These are phyloP conservation scores for Colletotrichum godetiae DNA, from an alignment of 2,329 filamentous ascomycete species.

Conservation along the genomic window DNA sequence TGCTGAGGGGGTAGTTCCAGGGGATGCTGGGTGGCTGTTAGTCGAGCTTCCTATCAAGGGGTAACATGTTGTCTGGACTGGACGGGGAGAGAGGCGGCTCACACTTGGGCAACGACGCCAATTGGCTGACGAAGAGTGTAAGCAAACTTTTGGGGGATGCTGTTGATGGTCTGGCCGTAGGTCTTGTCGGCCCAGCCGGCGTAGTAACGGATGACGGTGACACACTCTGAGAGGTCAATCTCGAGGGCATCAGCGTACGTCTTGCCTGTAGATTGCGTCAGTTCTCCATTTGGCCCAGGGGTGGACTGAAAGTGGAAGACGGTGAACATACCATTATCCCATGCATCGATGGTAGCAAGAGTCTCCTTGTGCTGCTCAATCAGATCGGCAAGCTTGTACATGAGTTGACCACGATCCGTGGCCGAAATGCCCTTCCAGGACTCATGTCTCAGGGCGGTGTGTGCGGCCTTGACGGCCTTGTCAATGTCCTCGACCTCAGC, in stretches of 20 bases:
- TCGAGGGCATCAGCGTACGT: conserved; percentile 73
- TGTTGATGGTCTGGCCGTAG: conserved; percentile 81
- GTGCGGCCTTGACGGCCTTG: conserved; percentile 72
- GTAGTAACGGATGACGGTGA: conserved; percentile 74
- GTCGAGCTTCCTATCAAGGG: not conserved
- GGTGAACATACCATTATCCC: conserved; percentile 63
- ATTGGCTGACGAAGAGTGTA: conserved; percentile 82
- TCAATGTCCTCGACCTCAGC: conserved; percentile 74
- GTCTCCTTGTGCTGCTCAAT: conserved; percentile 70
- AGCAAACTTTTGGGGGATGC: conserved; percentile 74
- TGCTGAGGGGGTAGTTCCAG: conserved; percentile 74
- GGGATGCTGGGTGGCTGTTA: conserved; percentile 60
- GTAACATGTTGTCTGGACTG: no score
- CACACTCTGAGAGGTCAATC: conserved; percentile 68
- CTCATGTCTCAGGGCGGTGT: conserved; percentile 74
- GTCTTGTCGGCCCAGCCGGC: conserved; percentile 85
- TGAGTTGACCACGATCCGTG: conserved; percentile 74
- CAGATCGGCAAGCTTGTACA: conserved; percentile 78
- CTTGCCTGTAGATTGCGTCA: conserved; percentile 52
- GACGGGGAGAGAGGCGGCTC: not conserved
- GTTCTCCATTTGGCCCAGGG: no score
- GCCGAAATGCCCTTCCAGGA: conserved; percentile 76
- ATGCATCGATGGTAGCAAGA: conserved; percentile 73
- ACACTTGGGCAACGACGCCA: conserved; percentile 78
- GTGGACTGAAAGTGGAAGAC: no score